phyloP scores from a whole-genome alignment of 495 filamentous ascomycete genomes.

The Parathielavia hyrcaniae region DNA sequence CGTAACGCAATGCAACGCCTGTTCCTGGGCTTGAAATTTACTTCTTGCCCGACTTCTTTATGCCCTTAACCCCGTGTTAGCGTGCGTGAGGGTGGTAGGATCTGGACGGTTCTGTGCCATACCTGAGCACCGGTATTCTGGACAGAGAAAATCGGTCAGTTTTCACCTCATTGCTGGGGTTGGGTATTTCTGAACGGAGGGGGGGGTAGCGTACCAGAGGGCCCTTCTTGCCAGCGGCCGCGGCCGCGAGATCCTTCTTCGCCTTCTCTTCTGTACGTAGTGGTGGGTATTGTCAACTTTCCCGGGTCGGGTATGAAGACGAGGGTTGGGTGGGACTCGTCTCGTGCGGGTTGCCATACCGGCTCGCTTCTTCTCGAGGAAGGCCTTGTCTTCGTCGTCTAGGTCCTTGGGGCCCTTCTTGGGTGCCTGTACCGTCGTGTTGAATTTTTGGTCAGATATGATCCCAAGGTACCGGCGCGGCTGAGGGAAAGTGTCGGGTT shows the following conservation, averaged over 20 bases:
- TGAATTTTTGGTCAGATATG: background rate
- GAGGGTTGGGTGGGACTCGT: background rate
- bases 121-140: constrained; percentile 62
- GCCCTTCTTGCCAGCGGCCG: constrained; percentile 54
- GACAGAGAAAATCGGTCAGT: background rate
- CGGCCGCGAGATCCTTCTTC: constrained; percentile 64
- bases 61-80: constrained; percentile 43
- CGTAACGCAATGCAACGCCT: constrained; percentile 13
- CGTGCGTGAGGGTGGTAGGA: background rate
- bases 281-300: too few species aligned
- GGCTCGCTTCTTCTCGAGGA: constrained; percentile 64
- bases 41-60: constrained; percentile 91
- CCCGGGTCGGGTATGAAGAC: too few species aligned
- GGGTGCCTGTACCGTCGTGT: constrained; percentile 35
- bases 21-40: constrained; percentile 32
- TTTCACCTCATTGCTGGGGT: background rate
- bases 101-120: background rate
- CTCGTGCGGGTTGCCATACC: constrained; percentile 45
- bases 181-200: background rate
- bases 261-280: constrained; percentile 61
- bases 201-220: constrained; percentile 35
- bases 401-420: constrained; percentile 72
- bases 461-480: background rate
- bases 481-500: background rate
- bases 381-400: constrained; percentile 71